These are phyloP conservation scores for Anthracocystis walkeri DNA, from an alignment of 1,284 basidiomycete genomes.

Conservation along the genomic window DNA sequence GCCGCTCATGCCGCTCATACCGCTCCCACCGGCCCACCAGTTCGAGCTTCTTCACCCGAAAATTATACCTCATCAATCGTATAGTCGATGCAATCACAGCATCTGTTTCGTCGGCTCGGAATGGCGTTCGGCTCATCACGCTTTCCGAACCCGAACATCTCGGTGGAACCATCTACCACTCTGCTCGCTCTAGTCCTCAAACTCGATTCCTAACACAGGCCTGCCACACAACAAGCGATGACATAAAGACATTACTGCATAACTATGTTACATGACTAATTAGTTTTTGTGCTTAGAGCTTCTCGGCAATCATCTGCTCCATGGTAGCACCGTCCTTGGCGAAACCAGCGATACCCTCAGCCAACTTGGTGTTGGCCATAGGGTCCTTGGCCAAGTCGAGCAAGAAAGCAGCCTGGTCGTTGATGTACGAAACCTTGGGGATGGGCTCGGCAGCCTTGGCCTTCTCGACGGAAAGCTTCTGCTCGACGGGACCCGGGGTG, in stretches of 20 bases:
- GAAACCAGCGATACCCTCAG: conserved; percentile 90
- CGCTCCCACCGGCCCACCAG: too few species aligned
- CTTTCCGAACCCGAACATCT: too few species aligned
- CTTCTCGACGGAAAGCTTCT: conserved; percentile 80
- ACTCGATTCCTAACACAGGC: too few species aligned
- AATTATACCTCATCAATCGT: too few species aligned
- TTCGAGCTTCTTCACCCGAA: too few species aligned
- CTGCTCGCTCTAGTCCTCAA: too few species aligned
- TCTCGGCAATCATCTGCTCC: conserved; percentile 83
- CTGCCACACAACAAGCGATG: too few species aligned
- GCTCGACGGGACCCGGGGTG: conserved; percentile 81
- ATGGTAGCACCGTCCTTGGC: conserved; percentile 92
- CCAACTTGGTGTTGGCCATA: conserved; percentile 72
- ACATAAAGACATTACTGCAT: conserved; percentile 14
- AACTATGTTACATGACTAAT: conserved; percentile 43
- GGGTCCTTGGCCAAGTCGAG: conserved; percentile 81
- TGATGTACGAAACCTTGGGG: conserved; percentile 84
- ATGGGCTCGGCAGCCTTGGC: conserved; percentile 77
- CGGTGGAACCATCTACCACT: too few species aligned
- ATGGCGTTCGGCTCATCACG: too few species aligned
- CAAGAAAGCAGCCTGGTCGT: conserved; percentile 95
- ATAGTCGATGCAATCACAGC: too few species aligned
- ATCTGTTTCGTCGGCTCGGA: too few species aligned
- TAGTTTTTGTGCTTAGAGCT: conserved; percentile 74
- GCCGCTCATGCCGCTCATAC: too few species aligned